phyloP scores from a whole-genome alignment of 192 early-diverging fungal genomes.

The Gamsiella multidivaricata region DNA sequence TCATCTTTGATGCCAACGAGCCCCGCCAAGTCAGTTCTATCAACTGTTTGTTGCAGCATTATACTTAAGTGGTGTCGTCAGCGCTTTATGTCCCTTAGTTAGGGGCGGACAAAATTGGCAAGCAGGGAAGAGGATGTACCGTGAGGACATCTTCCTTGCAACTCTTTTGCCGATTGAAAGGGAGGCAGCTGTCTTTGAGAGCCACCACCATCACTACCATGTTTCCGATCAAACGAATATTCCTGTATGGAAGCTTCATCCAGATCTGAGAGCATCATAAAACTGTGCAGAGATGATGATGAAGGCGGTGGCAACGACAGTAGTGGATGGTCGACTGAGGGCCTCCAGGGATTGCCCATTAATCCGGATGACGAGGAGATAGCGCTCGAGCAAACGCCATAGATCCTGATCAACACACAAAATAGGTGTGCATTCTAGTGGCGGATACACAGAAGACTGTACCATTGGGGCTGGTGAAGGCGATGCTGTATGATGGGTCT shows the following conservation, averaged over 20 bases:
- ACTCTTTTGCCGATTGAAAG: constrained; percentile 25
- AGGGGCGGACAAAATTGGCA: too few species aligned
- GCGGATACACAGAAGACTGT: neutral
- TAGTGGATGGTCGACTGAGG: constrained; percentile 32
- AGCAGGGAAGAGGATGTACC: neutral
- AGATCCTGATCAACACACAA: too few species aligned
- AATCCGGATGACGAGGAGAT: neutral
- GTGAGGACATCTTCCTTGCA: constrained; percentile 21
- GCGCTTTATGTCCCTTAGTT: too few species aligned
- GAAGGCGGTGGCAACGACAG: constrained; percentile 9
- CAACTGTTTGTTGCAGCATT: constrained; percentile 8
- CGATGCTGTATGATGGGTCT: constrained; percentile 7
- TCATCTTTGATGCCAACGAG: constrained; percentile 22
- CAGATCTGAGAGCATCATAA: constrained; percentile 21
- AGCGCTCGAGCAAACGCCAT: too few species aligned
- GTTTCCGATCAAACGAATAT: constrained; percentile 11
- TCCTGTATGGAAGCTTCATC: neutral
- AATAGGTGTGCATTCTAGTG: constrained; percentile 4
- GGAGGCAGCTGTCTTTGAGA: constrained; percentile 7
- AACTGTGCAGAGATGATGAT: constrained; percentile 8
- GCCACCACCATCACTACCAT: constrained; percentile 35
- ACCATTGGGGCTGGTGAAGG: neutral
- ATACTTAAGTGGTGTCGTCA: too few species aligned
- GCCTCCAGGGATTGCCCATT: constrained; percentile 18
- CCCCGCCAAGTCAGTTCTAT: constrained; percentile 21